A percentile compares a stretch with the other conserved stretches of the same genome.
phyloP scores from a whole-genome alignment of 2,329 filamentous ascomycete species.

The Colletotrichum godetiae region DNA sequence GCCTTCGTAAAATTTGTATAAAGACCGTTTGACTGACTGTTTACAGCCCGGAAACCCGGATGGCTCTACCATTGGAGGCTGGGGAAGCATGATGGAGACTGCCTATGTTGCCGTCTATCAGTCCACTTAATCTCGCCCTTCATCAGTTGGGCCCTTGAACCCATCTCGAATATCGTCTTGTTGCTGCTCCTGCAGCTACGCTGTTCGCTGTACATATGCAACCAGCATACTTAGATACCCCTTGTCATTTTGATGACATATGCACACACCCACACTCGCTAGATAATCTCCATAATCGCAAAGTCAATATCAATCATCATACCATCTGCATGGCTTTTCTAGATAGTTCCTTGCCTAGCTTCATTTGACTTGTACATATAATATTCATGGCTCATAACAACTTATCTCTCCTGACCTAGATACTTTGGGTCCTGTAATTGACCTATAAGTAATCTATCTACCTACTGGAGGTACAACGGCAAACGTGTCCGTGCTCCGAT shows the following conservation, averaged over 20 bases:
- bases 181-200: constrained; percentile 6
- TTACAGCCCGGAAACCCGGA: constrained; percentile 47
- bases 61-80: constrained; percentile 47
- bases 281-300: background rate
- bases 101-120: constrained; percentile 53
- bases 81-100: constrained; percentile 54
- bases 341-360: too few species aligned
- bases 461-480: background rate
- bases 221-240: constrained; percentile 23
- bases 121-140: background rate
- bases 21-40: background rate
- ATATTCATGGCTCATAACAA: background rate
- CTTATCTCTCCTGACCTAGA: background rate
- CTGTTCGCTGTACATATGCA: constrained; percentile 18
- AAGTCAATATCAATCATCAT: background rate
- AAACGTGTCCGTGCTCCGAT: background rate
- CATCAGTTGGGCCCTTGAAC: background rate
- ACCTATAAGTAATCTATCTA: too few species aligned
- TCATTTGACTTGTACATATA: background rate
- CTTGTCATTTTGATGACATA: background rate
- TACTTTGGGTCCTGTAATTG: too few species aligned
- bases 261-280: background rate
- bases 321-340: too few species aligned
- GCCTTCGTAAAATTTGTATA: background rate
- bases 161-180: background rate